Conservation (phyloP, 192 early-diverging fungal genomes). For the Lobosporangium transversale region DNA sequence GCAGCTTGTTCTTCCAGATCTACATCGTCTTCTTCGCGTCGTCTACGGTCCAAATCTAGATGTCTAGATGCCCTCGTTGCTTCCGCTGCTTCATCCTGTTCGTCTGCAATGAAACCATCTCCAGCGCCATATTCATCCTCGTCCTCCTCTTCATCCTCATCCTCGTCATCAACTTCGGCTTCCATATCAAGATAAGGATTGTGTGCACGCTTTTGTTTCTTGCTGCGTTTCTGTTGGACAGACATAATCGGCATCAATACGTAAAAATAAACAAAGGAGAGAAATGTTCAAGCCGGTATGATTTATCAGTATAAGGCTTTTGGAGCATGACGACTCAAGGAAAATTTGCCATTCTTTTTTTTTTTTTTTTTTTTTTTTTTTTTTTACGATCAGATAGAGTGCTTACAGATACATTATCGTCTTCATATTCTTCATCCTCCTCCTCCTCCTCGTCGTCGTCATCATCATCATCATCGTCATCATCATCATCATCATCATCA, state of each 20-base stretch:
- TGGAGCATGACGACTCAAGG: background rate
- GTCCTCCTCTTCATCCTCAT: constrained; percentile 75
- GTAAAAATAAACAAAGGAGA: background rate
- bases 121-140: constrained; percentile 68
- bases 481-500: constrained; percentile 40
- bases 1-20: constrained; percentile 88
- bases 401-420: constrained; percentile 56
- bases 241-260: background rate
- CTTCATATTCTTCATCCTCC: constrained; percentile 65
- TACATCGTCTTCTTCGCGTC: constrained; percentile 75
- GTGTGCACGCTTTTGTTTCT: constrained; percentile 56
- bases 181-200: constrained; percentile 72
- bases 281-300: background rate
- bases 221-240: constrained; percentile 31
- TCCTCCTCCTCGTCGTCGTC: constrained; percentile 63
- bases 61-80: constrained; percentile 72
- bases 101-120: constrained; percentile 80
- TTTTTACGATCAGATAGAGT: background rate
- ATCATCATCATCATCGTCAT: constrained; percentile 56
- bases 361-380: too few relatives aligned
- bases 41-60: constrained; percentile 74
- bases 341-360: too few relatives aligned
- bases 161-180: constrained; percentile 77
- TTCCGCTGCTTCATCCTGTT: constrained; percentile 69
- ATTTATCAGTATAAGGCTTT: background rate